Percentiles rank a stretch among this genome's conserved stretches.
phyloP scores from a whole-genome alignment of 2,329 filamentous ascomycete species.

The Cercospora sojina region DNA sequence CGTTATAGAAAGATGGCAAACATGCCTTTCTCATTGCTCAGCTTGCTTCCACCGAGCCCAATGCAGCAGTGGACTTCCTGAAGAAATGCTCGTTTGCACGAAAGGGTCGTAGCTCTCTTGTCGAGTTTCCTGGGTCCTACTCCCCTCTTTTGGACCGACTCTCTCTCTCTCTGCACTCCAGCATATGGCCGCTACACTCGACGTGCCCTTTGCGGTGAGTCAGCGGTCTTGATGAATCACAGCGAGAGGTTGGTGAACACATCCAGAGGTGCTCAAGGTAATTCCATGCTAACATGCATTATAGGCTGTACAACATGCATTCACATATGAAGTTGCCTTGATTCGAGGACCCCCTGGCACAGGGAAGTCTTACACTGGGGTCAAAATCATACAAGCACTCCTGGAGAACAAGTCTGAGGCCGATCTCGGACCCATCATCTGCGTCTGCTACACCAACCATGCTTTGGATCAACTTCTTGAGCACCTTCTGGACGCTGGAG shows the following conservation, averaged over 20 bases:
- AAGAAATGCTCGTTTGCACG: background rate
- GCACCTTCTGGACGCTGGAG: conserved; percentile 53
- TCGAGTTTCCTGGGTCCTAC: conserved; percentile 64
- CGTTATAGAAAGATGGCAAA: background rate
- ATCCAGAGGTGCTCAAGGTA: background rate
- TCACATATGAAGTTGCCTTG: conserved; percentile 56
- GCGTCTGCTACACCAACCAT: conserved; percentile 54
- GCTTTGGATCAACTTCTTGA: conserved; percentile 61
- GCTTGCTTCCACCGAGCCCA: conserved; percentile 4
- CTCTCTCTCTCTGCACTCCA: conserved; percentile 58
- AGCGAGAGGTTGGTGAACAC: conserved; percentile 37
- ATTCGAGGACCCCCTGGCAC: conserved; percentile 76
- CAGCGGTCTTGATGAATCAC: conserved; percentile 53
- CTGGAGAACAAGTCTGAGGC: conserved; percentile 50
- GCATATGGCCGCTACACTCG: conserved; percentile 42
- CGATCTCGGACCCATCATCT: conserved; percentile 59
- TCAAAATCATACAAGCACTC: conserved; percentile 59
- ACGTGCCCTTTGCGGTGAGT: conserved; percentile 36
- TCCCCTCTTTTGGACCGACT: conserved; percentile 59
- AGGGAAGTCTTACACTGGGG: conserved; percentile 70
- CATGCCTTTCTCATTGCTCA: conserved; percentile 19
- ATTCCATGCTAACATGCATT: conserved; percentile 20
- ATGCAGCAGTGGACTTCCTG: background rate
- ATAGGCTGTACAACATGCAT: conserved; percentile 54
- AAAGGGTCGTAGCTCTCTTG: conserved; percentile 38